Base-by-base conservation (phyloP, 1,284 basidiomycete genomes). In the Ceratobasidium sp. region DNA sequence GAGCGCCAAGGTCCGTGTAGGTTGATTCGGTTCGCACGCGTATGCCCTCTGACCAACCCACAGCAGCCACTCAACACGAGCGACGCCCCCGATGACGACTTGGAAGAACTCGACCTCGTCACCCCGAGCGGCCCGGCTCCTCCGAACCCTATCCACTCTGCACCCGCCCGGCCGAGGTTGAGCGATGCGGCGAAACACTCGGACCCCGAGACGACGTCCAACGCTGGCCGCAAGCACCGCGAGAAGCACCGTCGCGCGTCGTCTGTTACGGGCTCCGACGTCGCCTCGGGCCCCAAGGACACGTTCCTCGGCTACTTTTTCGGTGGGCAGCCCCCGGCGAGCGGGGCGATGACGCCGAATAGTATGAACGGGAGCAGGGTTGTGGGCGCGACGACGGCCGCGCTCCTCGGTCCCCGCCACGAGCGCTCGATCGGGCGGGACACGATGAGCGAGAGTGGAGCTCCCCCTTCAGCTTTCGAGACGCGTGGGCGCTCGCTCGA, bases 291-390 rank as follows among this genome's bases (percentile, higher is more conserved):
- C 79, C 15, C 89, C 93, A 22, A 90, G 74, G 95, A 97, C 75
- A 92, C 92, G 2, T 96, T 98, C 83, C 81, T 97, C 70, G 95
- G 92, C 77, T 97, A 97, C 79, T 97, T 98, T 81, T 97, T 98
- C 77, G 96, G 84, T 43, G 81, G 93, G 0, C 91, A 91, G 80
- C 90, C 87, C 74, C 88, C 86, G 1, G 68, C 6, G 70, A 53
- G 29, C n/a, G 49, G 49, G 52, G 38, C 70, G 25, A 64, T 64
- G 7, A 43, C 62, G 20, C 45, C 56, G 42, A 25, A 57, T 57
- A 76, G 76, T 5, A 62, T 70, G 31, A 53, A 70, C 42, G 70
- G 69, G 69, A 64, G 71, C 58, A 72, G 58, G 54, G 43, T 65
- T 68, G 68, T 65, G 20, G 49, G 38, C 17, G 64, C 55, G 2